A percentile compares a stretch with the other conserved stretches of the same genome.
Conservation (phyloP, 495 filamentous ascomycete genomes). For the Melanomma pulvis-pyrius region DNA sequence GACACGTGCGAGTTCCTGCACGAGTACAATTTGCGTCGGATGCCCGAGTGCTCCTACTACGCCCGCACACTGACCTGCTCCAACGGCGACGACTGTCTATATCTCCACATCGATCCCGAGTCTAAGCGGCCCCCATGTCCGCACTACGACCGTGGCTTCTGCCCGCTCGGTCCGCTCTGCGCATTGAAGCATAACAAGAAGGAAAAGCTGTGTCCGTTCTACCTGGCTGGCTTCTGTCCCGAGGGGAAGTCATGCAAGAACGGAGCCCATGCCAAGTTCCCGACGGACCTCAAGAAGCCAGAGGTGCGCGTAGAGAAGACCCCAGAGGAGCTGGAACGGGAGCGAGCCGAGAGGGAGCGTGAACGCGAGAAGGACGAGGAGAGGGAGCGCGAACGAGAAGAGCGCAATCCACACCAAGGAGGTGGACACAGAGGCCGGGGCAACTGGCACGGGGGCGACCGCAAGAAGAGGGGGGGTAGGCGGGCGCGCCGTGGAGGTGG, state of each 20-base stretch:
- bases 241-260: conserved; percentile 75
- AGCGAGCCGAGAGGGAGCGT: conserved; percentile 56
- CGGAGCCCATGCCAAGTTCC: conserved; percentile 81
- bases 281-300: conserved; percentile 69
- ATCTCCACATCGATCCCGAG: conserved; percentile 88
- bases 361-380: conserved; percentile 55
- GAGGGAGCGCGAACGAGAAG: conserved; percentile 36
- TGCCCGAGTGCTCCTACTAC: conserved; percentile 85
- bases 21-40: conserved; percentile 96
- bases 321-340: conserved; percentile 54
- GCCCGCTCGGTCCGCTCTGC: conserved; percentile 83
- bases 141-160: conserved; percentile 95
- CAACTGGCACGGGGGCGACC: conserved; percentile 25
- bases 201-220: conserved; percentile 73
- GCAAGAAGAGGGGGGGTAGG: conserved; percentile 24
- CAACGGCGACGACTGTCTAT: conserved; percentile 95
- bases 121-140: conserved; percentile 75
- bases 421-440: conserved; percentile 25
- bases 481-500: conserved; percentile 26
- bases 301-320: conserved; percentile 62
- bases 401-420: conserved; percentile 27
- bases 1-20: conserved; percentile 94
- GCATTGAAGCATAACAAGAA: conserved; percentile 82
- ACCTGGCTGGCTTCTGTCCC: conserved; percentile 92
- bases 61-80: conserved; percentile 87